Base-by-base conservation (phyloP, 345 rosid genomes). In the Toxicodendron radicans region DNA sequence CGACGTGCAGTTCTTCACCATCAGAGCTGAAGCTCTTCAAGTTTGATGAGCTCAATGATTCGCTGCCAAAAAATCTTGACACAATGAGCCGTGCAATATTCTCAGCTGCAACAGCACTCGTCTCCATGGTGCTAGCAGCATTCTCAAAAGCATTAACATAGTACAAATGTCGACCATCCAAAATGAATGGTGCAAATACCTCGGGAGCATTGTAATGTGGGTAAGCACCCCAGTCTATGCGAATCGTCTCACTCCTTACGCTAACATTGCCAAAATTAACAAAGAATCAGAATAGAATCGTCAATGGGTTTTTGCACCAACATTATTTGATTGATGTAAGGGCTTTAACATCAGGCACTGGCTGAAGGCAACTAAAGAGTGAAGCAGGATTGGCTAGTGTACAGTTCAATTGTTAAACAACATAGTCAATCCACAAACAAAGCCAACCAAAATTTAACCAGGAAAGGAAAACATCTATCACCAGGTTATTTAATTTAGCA, bases 41-140 rank as follows among this genome's bases (percentile, higher is more conserved):
- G 71, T 79, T 67, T n/a, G 79, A 71, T 35, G 82, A 38, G 68
- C 53, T 73, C 46, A 6, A 64, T 64, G 76, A 71, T n/a, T 51
- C 57, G 23, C 72, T 63, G n/a, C 79, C 52, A 14, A 57, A 75
- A 65, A 83, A 76, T 75, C 99, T 87, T 5, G 96, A 86, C 68
- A 90, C 52, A 70, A 93, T 86, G 75, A 95, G 96, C 10, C 99
- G 88, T 0, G 88, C 99, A 7, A 95, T 81, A 32, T 95, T 95
- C 85, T 95, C 98, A 21, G 98, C 98, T 65, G 98, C 88, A 46
- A 93, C 96, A 6, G 98, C 92, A 54, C 97, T 86, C 0, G 93
- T 93, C 87, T 95, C 97, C 90, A 95, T 93, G 49, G 98, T 86
- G 76, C 99, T 95, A 10, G 96, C 97, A 2, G 96, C 98, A 64